Base-by-base conservation (phyloP, 768 basidiomycete genomes). In the Termitomyces sp. region DNA sequence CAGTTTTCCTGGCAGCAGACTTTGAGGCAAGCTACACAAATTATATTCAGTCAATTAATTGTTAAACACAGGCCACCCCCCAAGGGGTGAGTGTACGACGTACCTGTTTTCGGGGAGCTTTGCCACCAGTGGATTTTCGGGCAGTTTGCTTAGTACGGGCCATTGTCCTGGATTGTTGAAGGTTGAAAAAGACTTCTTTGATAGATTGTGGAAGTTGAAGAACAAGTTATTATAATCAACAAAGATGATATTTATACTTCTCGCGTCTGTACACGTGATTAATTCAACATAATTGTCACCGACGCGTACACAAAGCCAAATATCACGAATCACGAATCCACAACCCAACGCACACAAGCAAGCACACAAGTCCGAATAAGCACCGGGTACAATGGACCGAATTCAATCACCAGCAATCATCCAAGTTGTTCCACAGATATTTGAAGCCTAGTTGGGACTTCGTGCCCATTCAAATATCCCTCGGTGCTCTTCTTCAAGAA, bases 101-200 rank as follows among this genome's bases (percentile, higher is more conserved):
- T 22, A 60, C 60, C 56, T 60, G 60, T 31, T 60, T 60, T 44
- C 60, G 60, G 23, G 60, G 60, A n/a, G 60, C 60, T 16, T 60
- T 60, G 5, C 60, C 60, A 56, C 60, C 60, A 5, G 60, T 60
- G 1, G 60, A 60, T 48, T 60, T 60, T 51, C 60, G 60, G 11
- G 60, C 60, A 10, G 60, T 60, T 57, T 60, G 60, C 38, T 60
- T 60, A 3, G 60, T 60, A 27, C 60, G 60, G 25, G 60, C 60
- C 60, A 60, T 60, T 55, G 36, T 38, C 3, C 27, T 47, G n/a
- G 23, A 2, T 42, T 36, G 5, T 10, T 15, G 20, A 23, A 32
- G 3, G 16, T 47, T 31, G 38, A 15, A 44, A 7, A n/a, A 31
- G 31, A 31, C 2, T 20, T 9, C n/a, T 11, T 50, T 39, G 41